Percentiles rank a stretch among this genome's conserved stretches.
phyloP scores from a whole-genome alignment of 345 rosid genomes.

The Cardiospermum halicacabum region DNA sequence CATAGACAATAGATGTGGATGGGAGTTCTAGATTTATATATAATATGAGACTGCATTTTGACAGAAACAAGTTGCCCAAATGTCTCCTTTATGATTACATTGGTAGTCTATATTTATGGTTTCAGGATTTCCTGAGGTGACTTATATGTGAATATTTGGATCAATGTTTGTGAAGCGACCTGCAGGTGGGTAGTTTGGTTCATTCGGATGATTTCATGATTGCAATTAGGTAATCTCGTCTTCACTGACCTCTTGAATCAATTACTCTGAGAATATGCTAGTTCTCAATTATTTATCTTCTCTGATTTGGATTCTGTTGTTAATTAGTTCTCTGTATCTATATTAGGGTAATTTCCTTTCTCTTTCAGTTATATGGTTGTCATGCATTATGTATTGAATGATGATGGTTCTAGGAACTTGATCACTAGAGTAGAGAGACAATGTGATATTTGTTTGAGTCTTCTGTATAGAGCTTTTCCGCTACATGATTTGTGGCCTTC shows the following conservation, averaged over 20 bases:
- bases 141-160: background rate
- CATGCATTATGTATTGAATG: background rate
- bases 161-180: background rate
- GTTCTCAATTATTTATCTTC: background rate
- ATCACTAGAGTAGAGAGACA: background rate
- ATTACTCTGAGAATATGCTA: background rate
- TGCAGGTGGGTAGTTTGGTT: too few species aligned
- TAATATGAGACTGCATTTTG: background rate
- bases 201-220: too few species aligned
- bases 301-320: background rate
- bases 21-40: background rate
- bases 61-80: too few species aligned
- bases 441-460: too few species aligned
- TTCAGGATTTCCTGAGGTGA: background rate
- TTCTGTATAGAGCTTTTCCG: too few species aligned
- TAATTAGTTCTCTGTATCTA: background rate
- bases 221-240: background rate
- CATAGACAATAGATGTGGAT: constrained; percentile 14
- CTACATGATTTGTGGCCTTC: too few species aligned
- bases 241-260: background rate
- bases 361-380: background rate
- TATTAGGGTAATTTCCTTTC: background rate
- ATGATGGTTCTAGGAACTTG: background rate
- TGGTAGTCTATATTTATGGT: background rate
- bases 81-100: background rate